Evolutionary conservation across 805 yeast species (phyloP), one percentile per base, ranked within the genome.

Genomic region (Candida ficus): DNA sequence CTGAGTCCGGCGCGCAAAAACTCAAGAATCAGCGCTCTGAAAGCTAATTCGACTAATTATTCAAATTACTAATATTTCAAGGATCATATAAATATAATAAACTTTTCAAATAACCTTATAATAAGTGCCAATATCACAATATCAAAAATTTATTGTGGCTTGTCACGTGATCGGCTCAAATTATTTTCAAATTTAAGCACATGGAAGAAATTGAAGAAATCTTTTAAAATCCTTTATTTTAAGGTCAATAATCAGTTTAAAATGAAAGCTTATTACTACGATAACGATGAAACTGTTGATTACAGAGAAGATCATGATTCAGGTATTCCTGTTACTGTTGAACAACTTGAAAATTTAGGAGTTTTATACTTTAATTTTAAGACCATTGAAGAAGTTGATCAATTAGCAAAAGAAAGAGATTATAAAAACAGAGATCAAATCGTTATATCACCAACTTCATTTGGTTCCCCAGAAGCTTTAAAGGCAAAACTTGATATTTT

Each of bases 401-500:
- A 52, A 12, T 54, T 93, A 19, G 96, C 97, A 10, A 42, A 48
- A 9, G 73, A 83, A 49, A 74, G 97, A 44, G 58, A 71, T 22
- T 91, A 93, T 67, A 81, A 76, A 60, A 89, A 89, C 64, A 67
- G 95, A 46, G 99, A 91, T 60, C 69, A 66, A 33, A 76, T 91
- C 21, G 66, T 64, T 32, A 71, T 90, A 38, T 73, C 78, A 22
- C 72, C 76, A 22, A 73, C 63, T 4, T 69, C 83, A 0, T 78
- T 88, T 56, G 75, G 78, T 0, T 78, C 81, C 18, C 79, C 79
- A 28, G 81, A 76, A 39, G 80, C 75, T 0, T 76, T 84, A 53
- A 70, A 76, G 48, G 68, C 66, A 37, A 87, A 88, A 60, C 69
- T 91, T 61, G 68, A 74, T 47, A 72, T 64, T 32, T 89, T 90